Evolutionary conservation across 2,329 filamentous ascomycete genomes (phyloP).

Genomic region (Colletotrichum theobromicola): DNA sequence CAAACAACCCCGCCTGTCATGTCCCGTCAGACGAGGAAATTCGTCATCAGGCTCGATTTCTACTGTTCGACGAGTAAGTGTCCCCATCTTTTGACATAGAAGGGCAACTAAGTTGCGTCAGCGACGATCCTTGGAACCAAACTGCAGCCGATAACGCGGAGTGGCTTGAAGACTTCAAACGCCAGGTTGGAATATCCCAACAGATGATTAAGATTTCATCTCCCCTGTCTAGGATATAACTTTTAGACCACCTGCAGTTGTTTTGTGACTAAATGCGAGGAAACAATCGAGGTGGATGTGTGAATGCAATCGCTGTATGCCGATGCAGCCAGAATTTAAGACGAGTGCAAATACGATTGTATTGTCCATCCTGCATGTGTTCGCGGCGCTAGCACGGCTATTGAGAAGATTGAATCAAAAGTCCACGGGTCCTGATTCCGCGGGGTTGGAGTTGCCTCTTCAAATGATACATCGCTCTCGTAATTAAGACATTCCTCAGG

Average conservation of each 20-base stretch:
- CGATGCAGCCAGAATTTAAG: background rate
- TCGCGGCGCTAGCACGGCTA: background rate
- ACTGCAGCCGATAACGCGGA: slow-evolving; percentile 68
- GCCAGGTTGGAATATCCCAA: slow-evolving; percentile 58
- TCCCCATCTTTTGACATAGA: background rate
- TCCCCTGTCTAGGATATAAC: background rate
- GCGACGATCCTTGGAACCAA: slow-evolving; percentile 69
- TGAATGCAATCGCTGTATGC: background rate
- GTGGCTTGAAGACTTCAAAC: slow-evolving; percentile 69
- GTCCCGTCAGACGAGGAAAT: slow-evolving; percentile 65
- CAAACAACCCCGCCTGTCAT: slow-evolving; percentile 65
- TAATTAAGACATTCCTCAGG: background rate
- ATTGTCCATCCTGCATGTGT: background rate
- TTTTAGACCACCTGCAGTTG: background rate
- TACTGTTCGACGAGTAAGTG: slow-evolving; percentile 65
- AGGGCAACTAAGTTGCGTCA: slow-evolving; percentile 30
- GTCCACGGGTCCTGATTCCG: background rate
- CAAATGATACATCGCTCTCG: background rate
- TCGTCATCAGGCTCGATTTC: slow-evolving; percentile 68
- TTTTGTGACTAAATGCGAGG: background rate
- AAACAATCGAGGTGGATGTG: background rate
- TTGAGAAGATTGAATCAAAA: background rate
- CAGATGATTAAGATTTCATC: background rate
- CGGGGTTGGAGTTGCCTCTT: background rate
- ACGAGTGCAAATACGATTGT: background rate